Conservation (phyloP, 805 yeast species). For the Ogataea angusta region DNA sequence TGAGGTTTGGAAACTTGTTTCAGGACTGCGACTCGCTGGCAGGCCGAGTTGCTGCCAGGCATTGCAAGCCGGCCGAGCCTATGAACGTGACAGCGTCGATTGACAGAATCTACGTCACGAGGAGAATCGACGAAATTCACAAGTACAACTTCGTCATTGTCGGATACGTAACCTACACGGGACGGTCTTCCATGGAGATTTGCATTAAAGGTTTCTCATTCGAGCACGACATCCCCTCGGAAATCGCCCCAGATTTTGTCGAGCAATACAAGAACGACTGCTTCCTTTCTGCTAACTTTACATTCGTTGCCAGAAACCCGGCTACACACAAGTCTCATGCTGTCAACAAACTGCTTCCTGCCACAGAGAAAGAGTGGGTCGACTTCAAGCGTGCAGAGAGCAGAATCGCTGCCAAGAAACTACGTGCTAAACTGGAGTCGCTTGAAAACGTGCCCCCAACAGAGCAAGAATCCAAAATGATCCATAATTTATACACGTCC, state of each 20-base stretch:
- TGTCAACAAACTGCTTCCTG: conserved; percentile 75
- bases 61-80: conserved; percentile 93
- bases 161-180: conserved; percentile 94
- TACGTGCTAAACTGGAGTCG: conserved; percentile 63
- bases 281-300: conserved; percentile 85
- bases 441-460: conserved; percentile 69
- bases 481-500: conserved; percentile 73
- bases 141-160: conserved; percentile 76
- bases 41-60: conserved; percentile 89
- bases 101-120: conserved; percentile 84
- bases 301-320: conserved; percentile 95
- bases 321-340: conserved; percentile 87
- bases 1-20: conserved; percentile 88
- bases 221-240: conserved; percentile 48
- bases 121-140: conserved; percentile 73
- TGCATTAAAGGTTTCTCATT: conserved; percentile 84
- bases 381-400: conserved; percentile 88
- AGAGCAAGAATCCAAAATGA: conserved; percentile 67
- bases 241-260: conserved; percentile 53
- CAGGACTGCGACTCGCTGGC: conserved; percentile 94
- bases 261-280: conserved; percentile 54
- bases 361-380: conserved; percentile 70
- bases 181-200: conserved; percentile 93
- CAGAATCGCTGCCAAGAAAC: conserved; percentile 81
- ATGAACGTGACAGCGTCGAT: conserved; percentile 95